Evolutionary conservation across 1,284 basidiomycete species (phyloP).

Genomic region (Malassezia restricta): DNA sequence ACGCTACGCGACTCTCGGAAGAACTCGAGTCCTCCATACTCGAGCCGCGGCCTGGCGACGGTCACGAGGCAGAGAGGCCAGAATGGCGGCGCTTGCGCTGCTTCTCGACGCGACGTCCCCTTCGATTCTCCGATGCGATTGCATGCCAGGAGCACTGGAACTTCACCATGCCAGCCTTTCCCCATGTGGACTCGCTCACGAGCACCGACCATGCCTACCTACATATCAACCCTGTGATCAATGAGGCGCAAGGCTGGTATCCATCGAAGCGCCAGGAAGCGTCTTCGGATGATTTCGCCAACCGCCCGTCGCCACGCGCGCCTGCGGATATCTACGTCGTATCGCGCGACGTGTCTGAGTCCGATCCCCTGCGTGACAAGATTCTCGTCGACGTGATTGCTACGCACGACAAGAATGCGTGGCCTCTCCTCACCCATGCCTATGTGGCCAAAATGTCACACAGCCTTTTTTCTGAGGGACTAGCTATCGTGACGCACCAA

Average conservation of each 20-base stretch:
- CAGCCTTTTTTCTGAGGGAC: constrained; percentile 25
- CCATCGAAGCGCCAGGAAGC: background rate
- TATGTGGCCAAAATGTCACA: constrained; percentile 29
- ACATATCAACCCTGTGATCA: constrained; percentile 4
- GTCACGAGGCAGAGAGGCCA: background rate
- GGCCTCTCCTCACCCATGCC: constrained; percentile 22
- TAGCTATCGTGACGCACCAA: constrained; percentile 22
- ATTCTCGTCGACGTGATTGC: constrained; percentile 30
- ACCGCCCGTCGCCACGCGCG: background rate
- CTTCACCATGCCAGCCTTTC: constrained; percentile 7
- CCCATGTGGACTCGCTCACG: background rate
- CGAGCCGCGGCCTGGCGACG: constrained; percentile 1
- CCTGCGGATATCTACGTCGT: constrained; percentile 5
- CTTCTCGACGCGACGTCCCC: constrained; percentile 6
- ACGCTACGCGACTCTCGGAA: background rate
- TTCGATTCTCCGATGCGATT: constrained; percentile 9
- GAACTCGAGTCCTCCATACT: background rate
- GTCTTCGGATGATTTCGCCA: background rate
- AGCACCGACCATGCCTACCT: constrained; percentile 8
- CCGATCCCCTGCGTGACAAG: constrained; percentile 3
- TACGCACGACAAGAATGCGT: constrained; percentile 23
- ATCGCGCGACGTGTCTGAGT: background rate
- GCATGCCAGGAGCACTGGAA: background rate
- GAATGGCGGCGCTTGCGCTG: constrained; percentile 4
- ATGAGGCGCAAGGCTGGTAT: constrained; percentile 5